Evolutionary conservation across 208 protist genomes (phyloP), one percentile per base, ranked within the genome.

Genomic region (Naegleria lovaniensis): DNA sequence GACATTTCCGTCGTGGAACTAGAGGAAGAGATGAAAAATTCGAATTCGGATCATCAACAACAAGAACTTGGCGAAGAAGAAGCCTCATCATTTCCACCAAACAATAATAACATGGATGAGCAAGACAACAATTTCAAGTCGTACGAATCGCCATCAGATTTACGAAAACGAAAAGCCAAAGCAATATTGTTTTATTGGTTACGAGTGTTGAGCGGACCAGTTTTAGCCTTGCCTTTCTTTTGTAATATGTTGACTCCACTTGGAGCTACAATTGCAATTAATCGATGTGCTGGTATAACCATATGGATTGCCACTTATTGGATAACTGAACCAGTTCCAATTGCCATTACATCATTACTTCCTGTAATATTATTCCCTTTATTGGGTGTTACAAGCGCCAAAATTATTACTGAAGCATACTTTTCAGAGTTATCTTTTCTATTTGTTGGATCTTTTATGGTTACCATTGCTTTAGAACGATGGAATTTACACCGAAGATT

Each of bases 401-500:
- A 5, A 33, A 36, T 43, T 11, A 55, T 87, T 55, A 33, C 16
- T 55, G 16, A 29, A 22, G 38, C 83, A 55, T 87, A 87, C 41
- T 87, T 87, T 55, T 25, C 5, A 29, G 83, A 87, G 6, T 87
- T 87, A 36, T 16, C 40, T 11, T 87, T 87, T 87, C 29, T 87
- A 39, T 88, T 88, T 59, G 33, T 88, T 52, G 40, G 43, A 22
- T 67, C 43, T 39, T 88, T 43, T 39, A 39, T 88, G 48, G 6
- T 88, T 0, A 39, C 85, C 1, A 88, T 88, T 22, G 15, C 43
- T 13, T 59, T 88, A 7, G 85, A 88, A 39, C 33, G 39, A 38
- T 88, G 85, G 85, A 59, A 88, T 59, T 59, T 52, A 40, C 85
- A 88, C 39, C 1, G 25, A 88, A n/a, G 85, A 67, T 88, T 88